Conservation (phyloP, 2,329 filamentous ascomycete species). For the Microsporum canis region DNA sequence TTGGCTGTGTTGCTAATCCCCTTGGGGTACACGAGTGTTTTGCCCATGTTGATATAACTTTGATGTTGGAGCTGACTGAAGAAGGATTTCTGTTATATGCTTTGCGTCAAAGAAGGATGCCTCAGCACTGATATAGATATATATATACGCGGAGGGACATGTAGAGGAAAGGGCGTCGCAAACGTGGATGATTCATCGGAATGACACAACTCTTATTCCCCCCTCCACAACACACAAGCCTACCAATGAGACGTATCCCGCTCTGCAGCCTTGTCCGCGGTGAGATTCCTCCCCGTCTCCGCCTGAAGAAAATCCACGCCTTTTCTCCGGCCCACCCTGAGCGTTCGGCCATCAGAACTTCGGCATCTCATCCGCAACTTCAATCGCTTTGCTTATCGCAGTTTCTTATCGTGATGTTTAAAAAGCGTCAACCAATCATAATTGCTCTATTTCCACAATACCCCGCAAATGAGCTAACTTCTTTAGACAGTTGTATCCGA, state of each 20-base stretch:
- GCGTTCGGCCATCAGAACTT: not conserved
- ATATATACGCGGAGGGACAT: not conserved
- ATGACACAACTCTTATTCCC: not conserved
- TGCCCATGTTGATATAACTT: slow-evolving; percentile 27
- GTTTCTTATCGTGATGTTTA: not conserved
- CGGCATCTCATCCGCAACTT: not conserved
- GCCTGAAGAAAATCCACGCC: not conserved
- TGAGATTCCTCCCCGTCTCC: not conserved
- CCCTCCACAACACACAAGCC: not conserved
- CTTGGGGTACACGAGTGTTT: slow-evolving; percentile 48
- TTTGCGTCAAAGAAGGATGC: not conserved
- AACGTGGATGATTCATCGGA: not conserved
- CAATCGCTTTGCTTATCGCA: not conserved
- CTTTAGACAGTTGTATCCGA: not conserved
- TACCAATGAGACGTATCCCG: not conserved
- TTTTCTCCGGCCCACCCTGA: not conserved
- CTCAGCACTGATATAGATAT: not conserved
- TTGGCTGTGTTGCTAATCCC: slow-evolving; percentile 54
- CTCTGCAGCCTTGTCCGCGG: not conserved
- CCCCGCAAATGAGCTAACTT: not conserved
- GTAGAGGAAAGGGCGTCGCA: not conserved
- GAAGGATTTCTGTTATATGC: not conserved
- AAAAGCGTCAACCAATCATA: not conserved
- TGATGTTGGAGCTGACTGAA: not conserved
- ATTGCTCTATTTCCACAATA: not conserved